Conservation (phyloP, 2,329 filamentous ascomycete species). For the Fusarium subglutinans region DNA sequence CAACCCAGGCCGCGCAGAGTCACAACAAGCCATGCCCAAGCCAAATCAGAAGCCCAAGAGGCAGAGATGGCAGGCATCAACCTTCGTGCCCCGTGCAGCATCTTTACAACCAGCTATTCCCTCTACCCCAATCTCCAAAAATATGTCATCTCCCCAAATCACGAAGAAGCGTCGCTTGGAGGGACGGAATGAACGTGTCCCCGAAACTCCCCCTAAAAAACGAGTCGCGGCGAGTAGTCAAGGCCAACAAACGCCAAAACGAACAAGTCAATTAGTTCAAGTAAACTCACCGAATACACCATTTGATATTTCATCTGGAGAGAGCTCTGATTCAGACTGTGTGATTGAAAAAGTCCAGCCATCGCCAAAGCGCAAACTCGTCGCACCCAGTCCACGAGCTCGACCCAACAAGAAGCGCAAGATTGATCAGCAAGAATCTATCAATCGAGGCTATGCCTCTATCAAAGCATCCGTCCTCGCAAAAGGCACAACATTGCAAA, state of each 20-base stretch:
- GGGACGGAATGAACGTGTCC: background rate
- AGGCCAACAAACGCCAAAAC: background rate
- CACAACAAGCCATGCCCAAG: background rate
- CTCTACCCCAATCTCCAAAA: background rate
- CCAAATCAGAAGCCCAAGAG: background rate
- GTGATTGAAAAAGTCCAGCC: constrained; percentile 15
- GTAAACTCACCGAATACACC: constrained; percentile 29
- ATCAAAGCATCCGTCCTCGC: background rate
- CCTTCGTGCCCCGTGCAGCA: background rate
- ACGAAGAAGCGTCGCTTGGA: background rate
- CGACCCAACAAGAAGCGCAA: constrained; percentile 14
- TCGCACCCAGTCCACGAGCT: background rate
- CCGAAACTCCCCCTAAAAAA: constrained; percentile 5
- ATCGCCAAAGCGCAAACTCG: constrained; percentile 23
- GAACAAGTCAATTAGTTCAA: background rate
- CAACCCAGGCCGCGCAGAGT: background rate
- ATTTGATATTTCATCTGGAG: constrained; percentile 33
- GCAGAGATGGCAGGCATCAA: background rate
- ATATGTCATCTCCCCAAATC: constrained; percentile 3
- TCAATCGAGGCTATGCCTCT: background rate
- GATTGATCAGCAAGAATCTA: background rate
- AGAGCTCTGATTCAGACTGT: constrained; percentile 28
- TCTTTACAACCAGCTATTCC: background rate
- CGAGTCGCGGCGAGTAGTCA: background rate
- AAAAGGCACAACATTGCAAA: background rate